Percentiles rank a stretch among this genome's conserved stretches.
Evolutionary conservation across 495 filamentous ascomycete species (phyloP).

Genomic region (Tuber indicum): DNA sequence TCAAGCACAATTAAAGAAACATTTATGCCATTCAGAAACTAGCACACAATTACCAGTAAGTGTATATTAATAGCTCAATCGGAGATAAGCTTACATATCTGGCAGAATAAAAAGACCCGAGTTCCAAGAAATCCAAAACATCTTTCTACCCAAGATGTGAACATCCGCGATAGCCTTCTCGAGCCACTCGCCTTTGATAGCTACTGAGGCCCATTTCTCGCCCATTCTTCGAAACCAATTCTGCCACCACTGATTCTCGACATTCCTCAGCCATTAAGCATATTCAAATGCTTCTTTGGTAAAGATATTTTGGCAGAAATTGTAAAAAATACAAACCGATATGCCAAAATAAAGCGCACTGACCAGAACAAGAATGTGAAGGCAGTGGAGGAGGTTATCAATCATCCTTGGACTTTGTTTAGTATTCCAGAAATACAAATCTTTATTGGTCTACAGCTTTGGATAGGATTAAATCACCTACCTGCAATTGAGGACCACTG

Average conservation of each 20-base stretch:
- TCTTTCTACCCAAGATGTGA: neutral
- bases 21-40: no score
- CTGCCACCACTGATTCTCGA: neutral
- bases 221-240: neutral
- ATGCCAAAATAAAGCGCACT: neutral
- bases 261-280: neutral
- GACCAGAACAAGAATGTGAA: no score
- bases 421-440: slow-evolving; percentile 1
- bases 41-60: no score
- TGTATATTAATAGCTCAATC: no score
- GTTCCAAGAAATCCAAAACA: no score
- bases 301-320: neutral
- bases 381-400: neutral
- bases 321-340: neutral
- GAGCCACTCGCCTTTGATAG: neutral
- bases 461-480: slow-evolving; percentile 14
- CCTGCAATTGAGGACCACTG: no score
- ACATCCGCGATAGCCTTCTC: neutral
- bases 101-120: no score
- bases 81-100: no score
- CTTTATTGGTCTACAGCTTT: slow-evolving; percentile 20
- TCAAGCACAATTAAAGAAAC: no score
- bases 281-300: neutral
- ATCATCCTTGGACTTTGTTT: no score
- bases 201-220: neutral